Conservation (phyloP, 1,284 basidiomycete species). For the Ganoderma resinaceum region DNA sequence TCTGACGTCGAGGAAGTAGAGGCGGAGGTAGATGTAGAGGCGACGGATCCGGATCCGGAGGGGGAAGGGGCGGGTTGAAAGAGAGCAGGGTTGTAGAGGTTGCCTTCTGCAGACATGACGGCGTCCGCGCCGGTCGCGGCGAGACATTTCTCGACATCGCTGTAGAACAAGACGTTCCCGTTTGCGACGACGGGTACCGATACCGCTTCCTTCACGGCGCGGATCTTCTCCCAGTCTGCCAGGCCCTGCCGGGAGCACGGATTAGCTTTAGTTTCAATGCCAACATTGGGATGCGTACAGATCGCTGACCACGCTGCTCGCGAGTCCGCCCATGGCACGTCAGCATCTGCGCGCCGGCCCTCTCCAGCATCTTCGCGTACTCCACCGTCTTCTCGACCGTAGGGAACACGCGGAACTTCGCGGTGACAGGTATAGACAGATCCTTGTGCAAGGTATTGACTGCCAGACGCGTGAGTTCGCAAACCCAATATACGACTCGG, state of each 20-base stretch:
- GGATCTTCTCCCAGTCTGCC: constrained; percentile 46
- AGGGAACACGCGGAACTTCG: constrained; percentile 94
- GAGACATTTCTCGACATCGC: constrained; percentile 83
- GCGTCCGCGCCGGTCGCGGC: constrained; percentile 87
- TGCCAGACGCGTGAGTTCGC: constrained; percentile 40
- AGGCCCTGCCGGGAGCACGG: constrained; percentile 51
- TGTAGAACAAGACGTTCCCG: constrained; percentile 91
- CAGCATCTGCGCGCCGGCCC: constrained; percentile 94
- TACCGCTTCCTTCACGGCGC: constrained; percentile 65
- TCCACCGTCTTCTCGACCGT: constrained; percentile 87
- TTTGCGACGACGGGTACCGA: constrained; percentile 96
- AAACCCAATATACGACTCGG: not conserved
- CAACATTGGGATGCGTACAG: constrained; percentile 45
- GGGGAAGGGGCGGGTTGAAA: constrained; percentile 50
- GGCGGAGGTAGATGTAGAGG: no score
- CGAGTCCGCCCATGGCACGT: constrained; percentile 93
- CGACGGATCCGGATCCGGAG: constrained; percentile 17
- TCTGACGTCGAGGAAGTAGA: constrained; percentile 41
- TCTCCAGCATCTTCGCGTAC: constrained; percentile 95
- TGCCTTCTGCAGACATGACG: constrained; percentile 96
- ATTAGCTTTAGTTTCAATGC: not conserved
- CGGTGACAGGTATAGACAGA: constrained; percentile 90
- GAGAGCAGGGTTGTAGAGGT: constrained; percentile 92
- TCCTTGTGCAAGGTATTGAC: constrained; percentile 88
- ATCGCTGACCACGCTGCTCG: constrained; percentile 89